These are phyloP conservation scores for Brettanomyces nanus DNA, from an alignment of 805 yeast species.

Conservation along the genomic window DNA sequence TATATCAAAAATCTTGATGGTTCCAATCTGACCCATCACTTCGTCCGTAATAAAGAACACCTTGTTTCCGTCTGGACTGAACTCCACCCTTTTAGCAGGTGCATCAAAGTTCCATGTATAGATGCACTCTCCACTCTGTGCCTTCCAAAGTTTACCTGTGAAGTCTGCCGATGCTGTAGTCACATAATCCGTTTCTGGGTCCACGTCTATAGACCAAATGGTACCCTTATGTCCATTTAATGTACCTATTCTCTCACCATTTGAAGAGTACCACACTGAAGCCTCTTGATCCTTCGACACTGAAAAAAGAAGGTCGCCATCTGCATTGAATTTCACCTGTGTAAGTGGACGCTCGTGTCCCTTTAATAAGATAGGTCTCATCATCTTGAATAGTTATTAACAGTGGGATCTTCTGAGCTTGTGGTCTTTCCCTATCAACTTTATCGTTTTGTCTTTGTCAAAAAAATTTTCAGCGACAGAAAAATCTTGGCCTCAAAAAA, in stretches of 20 bases:
- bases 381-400: no score
- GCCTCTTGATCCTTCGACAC: slow-evolving; percentile 88
- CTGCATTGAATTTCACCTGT: slow-evolving; percentile 90
- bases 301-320: slow-evolving; percentile 89
- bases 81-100: slow-evolving; percentile 88
- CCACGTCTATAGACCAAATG: slow-evolving; percentile 89
- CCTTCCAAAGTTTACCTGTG: slow-evolving; percentile 77
- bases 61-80: slow-evolving; percentile 62
- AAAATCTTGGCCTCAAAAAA: no score
- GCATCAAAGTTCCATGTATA: slow-evolving; percentile 68
- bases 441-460: no score
- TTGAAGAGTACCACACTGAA: slow-evolving; percentile 87
- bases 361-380: slow-evolving; percentile 68
- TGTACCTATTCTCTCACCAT: slow-evolving; percentile 96
- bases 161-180: slow-evolving; percentile 91
- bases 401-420: no score
- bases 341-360: slow-evolving; percentile 98
- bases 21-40: slow-evolving; percentile 84
- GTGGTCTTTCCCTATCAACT: no score
- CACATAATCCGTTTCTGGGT: slow-evolving; percentile 55
- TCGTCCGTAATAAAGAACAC: slow-evolving; percentile 78
- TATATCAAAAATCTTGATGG: slow-evolving; percentile 60
- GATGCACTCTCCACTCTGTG: slow-evolving; percentile 66
- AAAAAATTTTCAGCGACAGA: no score
- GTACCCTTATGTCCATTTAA: slow-evolving; percentile 87